Base-by-base conservation (phyloP, 2,329 filamentous ascomycete species). In the Colletotrichum agaves region DNA sequence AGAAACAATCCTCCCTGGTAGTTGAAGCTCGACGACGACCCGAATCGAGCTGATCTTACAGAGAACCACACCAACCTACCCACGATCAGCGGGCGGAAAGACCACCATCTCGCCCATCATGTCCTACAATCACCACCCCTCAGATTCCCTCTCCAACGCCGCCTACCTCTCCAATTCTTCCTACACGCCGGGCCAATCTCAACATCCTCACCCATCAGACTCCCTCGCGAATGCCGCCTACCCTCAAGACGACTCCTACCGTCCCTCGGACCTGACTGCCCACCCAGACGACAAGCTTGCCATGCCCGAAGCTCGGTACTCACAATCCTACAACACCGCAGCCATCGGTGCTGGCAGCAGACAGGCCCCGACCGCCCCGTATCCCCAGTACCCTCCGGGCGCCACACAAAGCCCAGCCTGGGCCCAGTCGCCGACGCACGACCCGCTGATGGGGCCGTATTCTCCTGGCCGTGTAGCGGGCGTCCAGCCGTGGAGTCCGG, bases 141-240 rank as follows among this genome's bases (percentile, higher is more conserved):
- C 61, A 44, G 43, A 59, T 47, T 55, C 47, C 13, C 61, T 69
- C 35, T 63, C 59, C 49, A 60, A 55, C 49, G 62, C 61, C 23
- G 63, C 57, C 19, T 61, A 61, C 23, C 66, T 57, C n/a, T 13
- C 41, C 46, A 62, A 62, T 31, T 61, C 62, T 5, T 44, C 56
- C 23, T 66, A 69, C 50, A 37, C 57, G 23, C 56, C 56, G 11
- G 47, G 47, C 15, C 39, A 46, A 33, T 21, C 52, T 15, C 47
- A 50, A 50, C 27, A 50, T 23, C 35, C 49, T 35, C 41, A 49
- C 53, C 35, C 61, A 23, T 58, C 61, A n/a, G 44, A 19, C 53
- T 67, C 67, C n/a, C 67, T 69, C 33, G 49, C 12, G 53, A 69
- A 69, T 35, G 67, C 64, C 33, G 67, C 67, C 41, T 70, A 70